phyloP scores from a whole-genome alignment of 2,329 filamentous ascomycete species.

The Colletotrichum caudatum region DNA sequence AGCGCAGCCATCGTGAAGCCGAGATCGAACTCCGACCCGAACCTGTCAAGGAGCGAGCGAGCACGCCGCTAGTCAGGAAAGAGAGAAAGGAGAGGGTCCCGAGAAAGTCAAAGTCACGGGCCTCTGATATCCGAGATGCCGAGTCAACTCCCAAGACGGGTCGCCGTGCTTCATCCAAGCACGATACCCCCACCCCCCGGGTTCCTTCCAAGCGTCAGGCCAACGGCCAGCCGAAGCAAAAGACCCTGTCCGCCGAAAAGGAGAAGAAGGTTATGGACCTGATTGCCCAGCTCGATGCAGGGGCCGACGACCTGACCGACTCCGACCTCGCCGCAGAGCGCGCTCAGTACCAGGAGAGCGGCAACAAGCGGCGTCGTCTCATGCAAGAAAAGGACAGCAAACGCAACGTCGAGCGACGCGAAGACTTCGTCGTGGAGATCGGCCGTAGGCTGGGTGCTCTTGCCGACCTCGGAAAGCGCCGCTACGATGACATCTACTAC shows the following conservation, averaged over 20 bases:
- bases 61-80: constrained; percentile 35
- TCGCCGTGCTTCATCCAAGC: constrained; percentile 65
- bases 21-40: constrained; percentile 42
- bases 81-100: constrained; percentile 47
- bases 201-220: constrained; percentile 69
- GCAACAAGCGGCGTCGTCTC: constrained; percentile 76
- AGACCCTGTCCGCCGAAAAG: constrained; percentile 67
- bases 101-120: constrained; percentile 62
- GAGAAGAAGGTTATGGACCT: constrained; percentile 77
- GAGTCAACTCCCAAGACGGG: constrained; percentile 60
- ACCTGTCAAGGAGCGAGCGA: constrained; percentile 35
- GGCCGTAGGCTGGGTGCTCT: constrained; percentile 75
- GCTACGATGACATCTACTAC: constrained; percentile 82
- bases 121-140: constrained; percentile 63
- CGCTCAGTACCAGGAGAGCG: constrained; percentile 64
- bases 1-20: constrained; percentile 49
- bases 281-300: constrained; percentile 58
- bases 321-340: constrained; percentile 59
- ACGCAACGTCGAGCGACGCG: constrained; percentile 72
- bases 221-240: constrained; percentile 68
- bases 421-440: constrained; percentile 69
- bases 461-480: constrained; percentile 77
- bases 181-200: constrained; percentile 61
- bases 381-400: constrained; percentile 71
- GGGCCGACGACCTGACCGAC: constrained; percentile 60